Conservation (phyloP, 495 filamentous ascomycete genomes). For the Aspergillus sclerotioniger region DNA sequence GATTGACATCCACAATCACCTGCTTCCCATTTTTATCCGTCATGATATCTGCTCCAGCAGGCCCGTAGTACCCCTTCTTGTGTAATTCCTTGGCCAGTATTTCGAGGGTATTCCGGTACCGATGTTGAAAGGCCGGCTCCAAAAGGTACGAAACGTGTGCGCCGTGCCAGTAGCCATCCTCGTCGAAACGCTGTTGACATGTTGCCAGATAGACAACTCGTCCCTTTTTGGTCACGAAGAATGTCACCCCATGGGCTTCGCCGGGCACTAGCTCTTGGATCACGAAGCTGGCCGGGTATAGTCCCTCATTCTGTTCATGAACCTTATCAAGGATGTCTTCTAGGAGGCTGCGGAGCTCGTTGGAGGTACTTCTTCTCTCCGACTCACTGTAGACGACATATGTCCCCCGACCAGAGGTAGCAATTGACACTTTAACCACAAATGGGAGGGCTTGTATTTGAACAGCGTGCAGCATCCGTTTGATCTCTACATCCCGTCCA, state of each 20-base stretch:
- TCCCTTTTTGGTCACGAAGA: constrained; percentile 11
- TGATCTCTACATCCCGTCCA: not conserved
- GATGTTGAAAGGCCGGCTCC: not conserved
- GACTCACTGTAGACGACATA: constrained; percentile 3
- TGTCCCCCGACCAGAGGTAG: constrained; percentile 8
- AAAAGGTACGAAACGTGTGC: constrained; percentile 4
- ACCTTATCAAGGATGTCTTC: not conserved
- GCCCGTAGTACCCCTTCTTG: constrained; percentile 9
- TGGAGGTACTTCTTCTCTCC: not conserved
- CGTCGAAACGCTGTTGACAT: constrained; percentile 4
- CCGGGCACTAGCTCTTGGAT: constrained; percentile 7
- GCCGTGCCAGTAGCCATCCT: constrained; percentile 1
- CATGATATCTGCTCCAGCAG: constrained; percentile 10
- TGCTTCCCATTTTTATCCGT: not conserved
- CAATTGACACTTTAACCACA: constrained; percentile 8
- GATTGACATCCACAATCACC: constrained; percentile 13
- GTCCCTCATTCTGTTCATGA: not conserved
- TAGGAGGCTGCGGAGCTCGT: not conserved
- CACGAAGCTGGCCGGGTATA: constrained; percentile 7
- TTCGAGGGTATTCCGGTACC: not conserved
- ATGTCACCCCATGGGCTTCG: not conserved
- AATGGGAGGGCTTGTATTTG: constrained; percentile 1
- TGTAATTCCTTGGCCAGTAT: constrained; percentile 2
- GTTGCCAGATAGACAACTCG: constrained; percentile 2
- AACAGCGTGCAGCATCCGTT: constrained; percentile 2